These are phyloP conservation scores for Lipomyces yamanashiensis DNA, from an alignment of 805 yeast genomes.

Conservation along the genomic window DNA sequence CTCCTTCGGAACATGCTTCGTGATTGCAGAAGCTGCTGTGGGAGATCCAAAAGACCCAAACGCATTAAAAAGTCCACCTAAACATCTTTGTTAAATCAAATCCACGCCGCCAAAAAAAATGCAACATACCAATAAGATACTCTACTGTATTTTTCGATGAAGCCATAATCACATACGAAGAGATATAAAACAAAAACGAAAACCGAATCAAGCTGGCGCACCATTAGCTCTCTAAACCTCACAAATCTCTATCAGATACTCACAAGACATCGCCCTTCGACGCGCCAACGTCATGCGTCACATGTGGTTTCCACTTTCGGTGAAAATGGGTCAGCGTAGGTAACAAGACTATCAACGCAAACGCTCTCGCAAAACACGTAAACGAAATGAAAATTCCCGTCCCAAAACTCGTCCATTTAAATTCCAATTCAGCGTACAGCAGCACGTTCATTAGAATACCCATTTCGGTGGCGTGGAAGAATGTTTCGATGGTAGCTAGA, in stretches of 20 bases:
- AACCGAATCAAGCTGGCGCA: slow-evolving; percentile 1
- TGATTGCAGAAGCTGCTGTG: slow-evolving; percentile 27
- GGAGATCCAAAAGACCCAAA: slow-evolving; percentile 31
- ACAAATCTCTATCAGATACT: neutral
- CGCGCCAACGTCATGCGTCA: slow-evolving; percentile 23
- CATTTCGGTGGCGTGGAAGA: slow-evolving; percentile 22
- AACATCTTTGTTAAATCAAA: neutral
- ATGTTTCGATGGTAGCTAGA: slow-evolving; percentile 25
- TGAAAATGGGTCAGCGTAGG: slow-evolving; percentile 35
- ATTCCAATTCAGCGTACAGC: slow-evolving; percentile 41
- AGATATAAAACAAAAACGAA: neutral
- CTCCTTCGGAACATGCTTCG: slow-evolving; percentile 36
- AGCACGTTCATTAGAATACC: slow-evolving; percentile 32
- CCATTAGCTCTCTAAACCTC: neutral
- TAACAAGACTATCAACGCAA: slow-evolving; percentile 37
- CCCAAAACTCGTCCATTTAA: slow-evolving; percentile 43
- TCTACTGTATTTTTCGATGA: slow-evolving; percentile 3
- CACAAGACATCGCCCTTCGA: slow-evolving; percentile 24
- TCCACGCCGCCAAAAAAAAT: neutral
- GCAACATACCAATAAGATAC: slow-evolving; percentile 15
- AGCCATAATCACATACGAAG: slow-evolving; percentile 13
- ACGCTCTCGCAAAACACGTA: slow-evolving; percentile 38
- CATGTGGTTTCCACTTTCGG: slow-evolving; percentile 13
- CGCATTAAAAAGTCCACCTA: slow-evolving; percentile 21
- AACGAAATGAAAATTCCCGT: slow-evolving; percentile 43